Conservation (phyloP, 495 filamentous ascomycete genomes). For the Hypoxylon crocopeplum region DNA sequence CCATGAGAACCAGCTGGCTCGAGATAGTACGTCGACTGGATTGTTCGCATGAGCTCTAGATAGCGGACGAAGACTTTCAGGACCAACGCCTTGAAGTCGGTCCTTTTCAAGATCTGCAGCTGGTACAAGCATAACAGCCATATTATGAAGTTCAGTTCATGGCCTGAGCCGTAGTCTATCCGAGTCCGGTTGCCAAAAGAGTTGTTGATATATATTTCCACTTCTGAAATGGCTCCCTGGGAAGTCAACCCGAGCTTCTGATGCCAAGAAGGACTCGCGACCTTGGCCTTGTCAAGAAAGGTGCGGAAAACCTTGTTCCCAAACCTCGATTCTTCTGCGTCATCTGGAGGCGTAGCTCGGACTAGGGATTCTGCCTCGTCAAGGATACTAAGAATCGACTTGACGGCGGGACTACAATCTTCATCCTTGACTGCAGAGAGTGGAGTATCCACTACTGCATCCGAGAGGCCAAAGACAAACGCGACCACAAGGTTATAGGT, state of each 20-base stretch:
- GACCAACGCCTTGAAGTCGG: constrained; percentile 74
- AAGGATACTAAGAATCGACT: constrained; percentile 73
- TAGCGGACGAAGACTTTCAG: constrained; percentile 83
- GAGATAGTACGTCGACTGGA: constrained; percentile 91
- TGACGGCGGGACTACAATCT: constrained; percentile 62
- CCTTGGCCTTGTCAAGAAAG: constrained; percentile 75
- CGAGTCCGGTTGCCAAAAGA: constrained; percentile 84
- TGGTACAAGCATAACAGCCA: constrained; percentile 92
- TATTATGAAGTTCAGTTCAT: constrained; percentile 95
- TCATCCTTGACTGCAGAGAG: constrained; percentile 67
- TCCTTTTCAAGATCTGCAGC: constrained; percentile 65
- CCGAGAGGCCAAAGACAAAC: constrained; percentile 86
- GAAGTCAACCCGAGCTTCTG: constrained; percentile 60
- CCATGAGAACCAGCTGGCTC: constrained; percentile 95
- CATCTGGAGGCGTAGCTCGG: constrained; percentile 73
- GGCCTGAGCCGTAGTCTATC: constrained; percentile 97
- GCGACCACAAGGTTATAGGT: constrained; percentile 78
- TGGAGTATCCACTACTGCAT: constrained; percentile 78
- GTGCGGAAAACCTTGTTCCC: constrained; percentile 90
- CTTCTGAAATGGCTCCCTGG: constrained; percentile 67
- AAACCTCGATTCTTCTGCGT: constrained; percentile 87
- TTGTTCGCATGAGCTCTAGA: constrained; percentile 75
- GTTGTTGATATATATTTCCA: constrained; percentile 79
- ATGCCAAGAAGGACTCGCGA: constrained; percentile 65
- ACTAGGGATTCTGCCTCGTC: constrained; percentile 68